Percentiles rank a stretch among this genome's conserved stretches.
Conservation (phyloP, 257 asterid species). For the Salvia miltiorrhiza region DNA sequence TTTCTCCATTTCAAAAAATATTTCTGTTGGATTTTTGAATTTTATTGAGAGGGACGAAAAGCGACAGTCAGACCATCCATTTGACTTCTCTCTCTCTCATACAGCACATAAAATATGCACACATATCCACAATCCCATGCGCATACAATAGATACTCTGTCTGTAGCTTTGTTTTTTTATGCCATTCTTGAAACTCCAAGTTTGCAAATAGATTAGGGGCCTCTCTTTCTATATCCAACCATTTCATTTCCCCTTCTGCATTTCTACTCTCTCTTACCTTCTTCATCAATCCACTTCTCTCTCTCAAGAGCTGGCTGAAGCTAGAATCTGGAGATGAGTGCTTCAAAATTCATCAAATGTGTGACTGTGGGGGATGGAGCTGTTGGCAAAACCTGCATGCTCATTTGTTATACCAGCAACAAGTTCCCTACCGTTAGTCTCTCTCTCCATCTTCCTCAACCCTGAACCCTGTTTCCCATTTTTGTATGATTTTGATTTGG, state of each 20-base stretch:
- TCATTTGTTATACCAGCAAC: no score
- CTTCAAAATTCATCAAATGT: constrained; percentile 97
- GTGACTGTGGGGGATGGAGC: no score
- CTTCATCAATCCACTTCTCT: background rate
- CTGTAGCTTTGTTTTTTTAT: constrained; percentile 40
- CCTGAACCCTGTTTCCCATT: no score
- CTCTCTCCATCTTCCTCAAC: no score
- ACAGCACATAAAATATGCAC: background rate
- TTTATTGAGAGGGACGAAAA: constrained; percentile 59
- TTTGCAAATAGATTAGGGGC: constrained; percentile 41
- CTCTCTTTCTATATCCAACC: constrained; percentile 45
- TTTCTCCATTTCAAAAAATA: constrained; percentile 40
- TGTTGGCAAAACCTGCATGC: no score
- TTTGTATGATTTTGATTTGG: no score
- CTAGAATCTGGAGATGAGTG: constrained; percentile 58
- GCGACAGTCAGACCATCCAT: constrained; percentile 14
- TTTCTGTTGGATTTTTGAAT: constrained; percentile 38
- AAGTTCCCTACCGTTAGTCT: no score
- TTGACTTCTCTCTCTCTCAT: constrained; percentile 20
- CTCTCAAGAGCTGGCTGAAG: background rate
- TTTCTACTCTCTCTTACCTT: constrained; percentile 11
- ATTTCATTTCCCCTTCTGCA: constrained; percentile 25
- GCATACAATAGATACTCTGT: constrained; percentile 17
- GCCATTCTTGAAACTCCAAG: constrained; percentile 53
- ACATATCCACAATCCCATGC: constrained; percentile 33